Evolutionary conservation across 352 stramenopile species (phyloP).

Genomic region (Thalassiosira mediterranea): DNA sequence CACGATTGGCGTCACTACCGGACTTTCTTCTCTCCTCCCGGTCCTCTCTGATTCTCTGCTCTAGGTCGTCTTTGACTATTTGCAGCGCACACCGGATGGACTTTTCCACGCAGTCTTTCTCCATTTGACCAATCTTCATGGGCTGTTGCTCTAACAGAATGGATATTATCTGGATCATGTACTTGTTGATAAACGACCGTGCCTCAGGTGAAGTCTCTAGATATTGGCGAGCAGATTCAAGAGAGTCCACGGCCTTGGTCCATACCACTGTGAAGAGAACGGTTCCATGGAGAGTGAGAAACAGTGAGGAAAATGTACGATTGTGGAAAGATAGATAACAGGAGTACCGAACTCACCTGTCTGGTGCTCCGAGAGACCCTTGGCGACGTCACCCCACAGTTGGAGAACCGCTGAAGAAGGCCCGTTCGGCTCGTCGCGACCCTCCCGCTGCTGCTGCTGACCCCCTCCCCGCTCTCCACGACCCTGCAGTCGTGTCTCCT

Average conservation of each 20-base stretch:
- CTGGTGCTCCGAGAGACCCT: conserved; percentile 64
- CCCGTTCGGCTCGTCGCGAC: background rate
- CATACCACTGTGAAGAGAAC: conserved; percentile 71
- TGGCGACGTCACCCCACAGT: conserved; percentile 72
- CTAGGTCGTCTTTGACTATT: conserved; percentile 74
- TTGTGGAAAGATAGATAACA: background rate
- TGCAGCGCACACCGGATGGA: conserved; percentile 55
- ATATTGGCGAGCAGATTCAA: conserved; percentile 58
- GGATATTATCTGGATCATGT: conserved; percentile 75
- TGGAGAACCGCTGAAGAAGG: conserved; percentile 29
- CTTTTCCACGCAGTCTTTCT: conserved; percentile 82
- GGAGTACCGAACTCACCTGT: conserved; percentile 59
- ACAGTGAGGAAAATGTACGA: conserved; percentile 1
- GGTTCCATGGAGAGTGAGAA: background rate
- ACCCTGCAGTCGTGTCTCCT: background rate
- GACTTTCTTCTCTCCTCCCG: conserved; percentile 9
- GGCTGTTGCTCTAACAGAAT: conserved; percentile 84
- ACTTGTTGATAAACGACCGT: conserved; percentile 69
- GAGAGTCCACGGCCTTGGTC: conserved; percentile 77
- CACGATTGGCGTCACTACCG: background rate
- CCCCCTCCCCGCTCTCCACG: background rate
- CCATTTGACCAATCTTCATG: conserved; percentile 73
- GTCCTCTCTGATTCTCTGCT: conserved; percentile 11
- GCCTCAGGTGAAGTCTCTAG: conserved; percentile 36
- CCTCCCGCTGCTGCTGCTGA: conserved; percentile 8